Conservation (phyloP, 1,284 basidiomycete genomes). For the Flammula alnicola region DNA sequence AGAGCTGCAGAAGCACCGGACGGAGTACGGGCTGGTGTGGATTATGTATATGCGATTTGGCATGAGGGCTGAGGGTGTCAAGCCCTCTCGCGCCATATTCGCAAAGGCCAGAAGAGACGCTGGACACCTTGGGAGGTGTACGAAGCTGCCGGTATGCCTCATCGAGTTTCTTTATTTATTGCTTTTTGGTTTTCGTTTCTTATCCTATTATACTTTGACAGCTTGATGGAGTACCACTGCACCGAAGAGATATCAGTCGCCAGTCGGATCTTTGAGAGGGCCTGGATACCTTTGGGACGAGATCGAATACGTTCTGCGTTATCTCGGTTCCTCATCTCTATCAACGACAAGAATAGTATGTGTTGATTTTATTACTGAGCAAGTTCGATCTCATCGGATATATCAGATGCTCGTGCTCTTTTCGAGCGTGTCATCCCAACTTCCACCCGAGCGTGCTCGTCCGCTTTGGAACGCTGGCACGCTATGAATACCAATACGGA, state of each 20-base stretch:
- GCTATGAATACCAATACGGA: slow-evolving; percentile 95
- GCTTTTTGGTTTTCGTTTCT: slow-evolving; percentile 1
- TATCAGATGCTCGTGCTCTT: slow-evolving; percentile 88
- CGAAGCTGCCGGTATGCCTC: slow-evolving; percentile 81
- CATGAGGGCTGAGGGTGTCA: slow-evolving; percentile 80
- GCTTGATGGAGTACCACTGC: slow-evolving; percentile 97
- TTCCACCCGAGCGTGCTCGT: slow-evolving; percentile 80
- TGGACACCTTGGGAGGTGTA: slow-evolving; percentile 93
- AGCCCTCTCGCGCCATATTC: slow-evolving; percentile 82
- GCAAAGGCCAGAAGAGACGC: slow-evolving; percentile 85
- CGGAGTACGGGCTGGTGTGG: slow-evolving; percentile 71
- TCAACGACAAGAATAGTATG: slow-evolving; percentile 94
- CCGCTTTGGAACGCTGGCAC: slow-evolving; percentile 93
- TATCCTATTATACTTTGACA: slow-evolving; percentile 33
- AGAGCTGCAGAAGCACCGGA: slow-evolving; percentile 64
- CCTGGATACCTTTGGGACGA: slow-evolving; percentile 86
- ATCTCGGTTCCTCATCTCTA: slow-evolving; percentile 89
- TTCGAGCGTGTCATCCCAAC: slow-evolving; percentile 89
- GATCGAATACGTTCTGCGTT: slow-evolving; percentile 85
- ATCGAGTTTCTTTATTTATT: slow-evolving; percentile 2
- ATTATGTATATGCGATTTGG: slow-evolving; percentile 95
- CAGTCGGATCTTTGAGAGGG: slow-evolving; percentile 93
- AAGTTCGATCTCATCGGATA: not conserved
- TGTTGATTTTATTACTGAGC: slow-evolving; percentile 9
- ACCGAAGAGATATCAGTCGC: slow-evolving; percentile 87